Evolutionary conservation across 495 filamentous ascomycete genomes (phyloP), one percentile per base, ranked within the genome.

Genomic region (Elaphomyces granulatus): DNA sequence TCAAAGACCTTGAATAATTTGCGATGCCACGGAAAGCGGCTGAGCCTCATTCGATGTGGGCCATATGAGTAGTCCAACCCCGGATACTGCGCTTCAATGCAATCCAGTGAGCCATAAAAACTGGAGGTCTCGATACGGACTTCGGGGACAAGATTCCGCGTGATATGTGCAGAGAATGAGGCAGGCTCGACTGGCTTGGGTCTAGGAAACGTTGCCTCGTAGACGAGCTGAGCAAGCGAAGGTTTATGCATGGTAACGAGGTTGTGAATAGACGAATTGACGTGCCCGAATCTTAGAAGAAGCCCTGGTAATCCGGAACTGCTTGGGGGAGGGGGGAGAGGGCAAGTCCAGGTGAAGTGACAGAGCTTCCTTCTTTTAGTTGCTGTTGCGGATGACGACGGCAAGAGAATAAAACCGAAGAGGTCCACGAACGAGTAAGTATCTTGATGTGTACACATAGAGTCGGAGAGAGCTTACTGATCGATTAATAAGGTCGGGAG

Each of bases 51-150:
- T 48, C 86, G 83, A 64, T 94, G 87, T 14, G 78, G 80, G 3
- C 64, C 65, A 53, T 82, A 68, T 28, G 76, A 77, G 61, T 94
- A 94, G 64, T 94, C 85, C 32, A 94, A 69, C 19, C 87, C 87
- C 0, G 87, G 87, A 47, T 94, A 93, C 47, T 87, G 84, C 32
- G 85, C 84, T 66, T 93, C 86, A 35, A 81, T 72, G 35, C 74
- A 85, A 55, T 88, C 81, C 16, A 87, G 71, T 49, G 79, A 74
- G 40, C 87, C 87, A 55, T 92, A 93, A 63, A 87, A 94, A 20
- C 74, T 74, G 37, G 77, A 74, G 2, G 82, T 85, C 54, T 94
- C 87, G 50, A 81, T 70, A 31, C 84, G 81, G 36, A 94, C 84
- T 69, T 94, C 87, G 9, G 78, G 81, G n/a, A 94, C 77, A 17